Evolutionary conservation across 202 grass and related monocot genomes (phyloP).

Genomic region (Brachypodium distachyon): DNA sequence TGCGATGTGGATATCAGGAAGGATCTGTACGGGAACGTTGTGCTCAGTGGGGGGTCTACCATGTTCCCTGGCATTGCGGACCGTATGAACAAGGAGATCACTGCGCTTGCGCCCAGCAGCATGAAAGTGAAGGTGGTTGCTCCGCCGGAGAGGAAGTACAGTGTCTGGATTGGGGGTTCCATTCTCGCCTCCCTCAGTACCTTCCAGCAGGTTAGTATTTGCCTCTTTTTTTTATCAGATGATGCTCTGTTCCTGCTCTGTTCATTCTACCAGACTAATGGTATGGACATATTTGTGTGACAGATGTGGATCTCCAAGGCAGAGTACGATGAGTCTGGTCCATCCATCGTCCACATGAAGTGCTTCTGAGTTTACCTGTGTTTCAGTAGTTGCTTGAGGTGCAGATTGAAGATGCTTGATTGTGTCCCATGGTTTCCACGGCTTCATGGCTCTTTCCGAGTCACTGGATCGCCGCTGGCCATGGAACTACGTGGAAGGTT

Average conservation of each 20-base stretch:
- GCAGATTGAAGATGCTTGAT: slow-evolving; percentile 6
- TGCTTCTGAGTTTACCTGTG: slow-evolving; percentile 53
- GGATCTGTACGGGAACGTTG: slow-evolving; percentile 71
- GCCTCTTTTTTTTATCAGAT: no score
- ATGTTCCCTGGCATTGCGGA: slow-evolving; percentile 87
- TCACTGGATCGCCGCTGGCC: background rate
- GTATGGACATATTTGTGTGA: background rate
- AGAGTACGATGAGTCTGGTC: slow-evolving; percentile 80
- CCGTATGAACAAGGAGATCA: slow-evolving; percentile 92
- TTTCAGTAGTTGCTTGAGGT: slow-evolving; percentile 20
- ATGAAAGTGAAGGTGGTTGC: slow-evolving; percentile 95
- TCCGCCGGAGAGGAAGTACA: slow-evolving; percentile 79
- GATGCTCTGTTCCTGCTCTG: background rate
- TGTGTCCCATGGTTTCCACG: background rate
- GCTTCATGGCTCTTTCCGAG: background rate
- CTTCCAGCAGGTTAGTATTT: slow-evolving; percentile 68
- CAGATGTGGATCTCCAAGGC: slow-evolving; percentile 95
- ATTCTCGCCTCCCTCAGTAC: slow-evolving; percentile 80
- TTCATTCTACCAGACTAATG: background rate
- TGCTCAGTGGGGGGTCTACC: slow-evolving; percentile 77
- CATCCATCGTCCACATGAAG: slow-evolving; percentile 79
- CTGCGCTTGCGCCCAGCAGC: slow-evolving; percentile 72
- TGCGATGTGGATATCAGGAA: slow-evolving; percentile 88
- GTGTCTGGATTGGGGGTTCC: slow-evolving; percentile 90
- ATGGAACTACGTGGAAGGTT: slow-evolving; percentile 2